Conservation (phyloP, 305 asterid genomes). For the Nicotiana rustica region DNA sequence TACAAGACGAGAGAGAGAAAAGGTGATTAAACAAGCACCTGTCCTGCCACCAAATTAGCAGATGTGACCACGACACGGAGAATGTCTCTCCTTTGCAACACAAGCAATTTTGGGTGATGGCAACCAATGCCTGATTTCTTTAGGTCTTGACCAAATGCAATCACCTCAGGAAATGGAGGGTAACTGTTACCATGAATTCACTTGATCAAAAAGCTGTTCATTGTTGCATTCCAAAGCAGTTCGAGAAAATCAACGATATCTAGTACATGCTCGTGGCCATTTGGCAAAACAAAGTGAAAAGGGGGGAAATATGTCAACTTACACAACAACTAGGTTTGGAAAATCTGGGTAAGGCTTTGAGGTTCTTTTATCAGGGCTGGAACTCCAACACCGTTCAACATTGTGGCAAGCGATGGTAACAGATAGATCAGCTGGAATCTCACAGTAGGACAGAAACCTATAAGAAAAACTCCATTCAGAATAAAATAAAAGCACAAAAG, state of each 20-base stretch:
- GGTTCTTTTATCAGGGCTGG: constrained; percentile 66
- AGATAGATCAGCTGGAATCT: constrained; percentile 72
- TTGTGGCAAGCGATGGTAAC: constrained; percentile 88
- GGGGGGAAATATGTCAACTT: constrained; percentile 45
- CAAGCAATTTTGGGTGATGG: constrained; percentile 89
- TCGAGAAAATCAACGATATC: constrained; percentile 34
- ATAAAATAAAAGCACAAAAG: background rate
- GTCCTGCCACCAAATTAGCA: constrained; percentile 87
- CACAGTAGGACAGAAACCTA: constrained; percentile 80
- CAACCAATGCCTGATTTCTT: constrained; percentile 87
- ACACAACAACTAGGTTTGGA: constrained; percentile 77
- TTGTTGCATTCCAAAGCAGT: constrained; percentile 40
- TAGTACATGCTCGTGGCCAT: background rate
- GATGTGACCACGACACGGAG: constrained; percentile 86
- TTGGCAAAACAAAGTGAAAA: constrained; percentile 4
- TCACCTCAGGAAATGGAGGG: constrained; percentile 88
- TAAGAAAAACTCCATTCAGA: constrained; percentile 35
- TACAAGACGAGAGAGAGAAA: too few species aligned
- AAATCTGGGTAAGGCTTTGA: constrained; percentile 69
- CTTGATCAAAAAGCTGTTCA: constrained; percentile 38
- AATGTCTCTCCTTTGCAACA: constrained; percentile 77
- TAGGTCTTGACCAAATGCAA: constrained; percentile 87
- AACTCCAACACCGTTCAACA: constrained; percentile 84
- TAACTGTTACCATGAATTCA: constrained; percentile 59
- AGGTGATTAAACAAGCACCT: constrained; percentile 54